Percentiles rank a stretch among this genome's conserved stretches.
These are phyloP conservation scores for Whalleya microplaca DNA, from an alignment of 2,329 filamentous ascomycete genomes.

Conservation along the genomic window DNA sequence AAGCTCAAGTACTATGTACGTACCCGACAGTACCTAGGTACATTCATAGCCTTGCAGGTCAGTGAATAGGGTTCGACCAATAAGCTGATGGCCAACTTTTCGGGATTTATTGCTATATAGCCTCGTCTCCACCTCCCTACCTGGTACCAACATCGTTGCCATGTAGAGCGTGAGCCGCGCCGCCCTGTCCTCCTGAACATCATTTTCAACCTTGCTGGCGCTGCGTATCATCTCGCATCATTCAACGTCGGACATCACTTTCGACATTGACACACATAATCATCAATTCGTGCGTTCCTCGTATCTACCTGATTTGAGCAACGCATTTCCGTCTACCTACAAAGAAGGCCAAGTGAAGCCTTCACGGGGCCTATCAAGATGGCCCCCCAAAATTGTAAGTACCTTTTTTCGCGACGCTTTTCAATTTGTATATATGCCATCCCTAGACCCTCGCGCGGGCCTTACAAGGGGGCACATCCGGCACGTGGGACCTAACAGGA, in stretches of 20 bases:
- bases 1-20: too few relatives aligned
- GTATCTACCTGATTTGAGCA: not conserved
- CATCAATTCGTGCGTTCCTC: not conserved
- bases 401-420: not conserved
- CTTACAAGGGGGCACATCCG: too few relatives aligned
- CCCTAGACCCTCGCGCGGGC: not conserved
- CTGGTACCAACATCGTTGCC: not conserved
- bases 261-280: not conserved
- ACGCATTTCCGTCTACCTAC: not conserved
- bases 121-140: not conserved
- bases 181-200: not conserved
- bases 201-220: not conserved
- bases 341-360: slow-evolving; percentile 10
- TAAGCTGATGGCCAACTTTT: not conserved
- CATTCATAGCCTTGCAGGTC: slow-evolving; percentile 6
- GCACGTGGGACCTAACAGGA: not conserved
- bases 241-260: not conserved
- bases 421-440: not conserved
- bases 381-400: slow-evolving; percentile 37
- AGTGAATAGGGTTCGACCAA: not conserved
- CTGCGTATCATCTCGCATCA: not conserved
- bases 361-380: slow-evolving; percentile 19
- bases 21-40: not conserved
- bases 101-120: too few relatives aligned
- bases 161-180: not conserved